Evolutionary conservation across 2,329 filamentous ascomycete genomes (phyloP).

Genomic region (Aotearoamyces nothofagi): DNA sequence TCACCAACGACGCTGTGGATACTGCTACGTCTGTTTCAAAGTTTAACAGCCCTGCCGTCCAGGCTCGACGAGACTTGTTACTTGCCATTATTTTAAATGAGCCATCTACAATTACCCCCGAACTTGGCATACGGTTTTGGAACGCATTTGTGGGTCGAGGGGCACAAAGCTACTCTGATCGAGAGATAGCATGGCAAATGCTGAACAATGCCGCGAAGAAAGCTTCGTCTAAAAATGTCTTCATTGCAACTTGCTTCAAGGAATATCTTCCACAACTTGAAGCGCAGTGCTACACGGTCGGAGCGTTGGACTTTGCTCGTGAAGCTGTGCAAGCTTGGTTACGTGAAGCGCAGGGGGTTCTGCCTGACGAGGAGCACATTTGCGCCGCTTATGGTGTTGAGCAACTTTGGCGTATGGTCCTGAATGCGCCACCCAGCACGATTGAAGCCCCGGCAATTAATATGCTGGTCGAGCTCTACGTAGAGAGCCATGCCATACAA

Average conservation of each 20-base stretch:
- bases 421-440: slow-evolving; percentile 47
- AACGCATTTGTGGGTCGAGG: slow-evolving; percentile 52
- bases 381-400: slow-evolving; percentile 42
- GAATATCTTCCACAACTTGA: slow-evolving; percentile 42
- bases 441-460: slow-evolving; percentile 56
- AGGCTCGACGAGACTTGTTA: slow-evolving; percentile 41
- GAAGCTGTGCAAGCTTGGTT: slow-evolving; percentile 32
- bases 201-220: slow-evolving; percentile 33
- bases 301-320: slow-evolving; percentile 47
- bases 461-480: slow-evolving; percentile 60
- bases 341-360: slow-evolving; percentile 28
- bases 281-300: slow-evolving; percentile 40
- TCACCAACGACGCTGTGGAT: slow-evolving; percentile 14
- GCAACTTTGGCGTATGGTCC: slow-evolving; percentile 70
- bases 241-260: slow-evolving; percentile 35
- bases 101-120: slow-evolving; percentile 43
- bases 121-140: slow-evolving; percentile 55
- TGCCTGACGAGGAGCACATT: slow-evolving; percentile 35
- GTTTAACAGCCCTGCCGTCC: slow-evolving; percentile 28
- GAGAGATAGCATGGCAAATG: slow-evolving; percentile 54
- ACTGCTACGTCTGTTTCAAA: slow-evolving; percentile 11
- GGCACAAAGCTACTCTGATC: slow-evolving; percentile 42
- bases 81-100: slow-evolving; percentile 41
- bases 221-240: slow-evolving; percentile 33
- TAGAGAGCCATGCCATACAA: slow-evolving; percentile 38